A percentile compares a stretch with the other conserved stretches of the same genome.
These are phyloP conservation scores for Trametes cingulata DNA, from an alignment of 768 basidiomycete species.

Conservation along the genomic window DNA sequence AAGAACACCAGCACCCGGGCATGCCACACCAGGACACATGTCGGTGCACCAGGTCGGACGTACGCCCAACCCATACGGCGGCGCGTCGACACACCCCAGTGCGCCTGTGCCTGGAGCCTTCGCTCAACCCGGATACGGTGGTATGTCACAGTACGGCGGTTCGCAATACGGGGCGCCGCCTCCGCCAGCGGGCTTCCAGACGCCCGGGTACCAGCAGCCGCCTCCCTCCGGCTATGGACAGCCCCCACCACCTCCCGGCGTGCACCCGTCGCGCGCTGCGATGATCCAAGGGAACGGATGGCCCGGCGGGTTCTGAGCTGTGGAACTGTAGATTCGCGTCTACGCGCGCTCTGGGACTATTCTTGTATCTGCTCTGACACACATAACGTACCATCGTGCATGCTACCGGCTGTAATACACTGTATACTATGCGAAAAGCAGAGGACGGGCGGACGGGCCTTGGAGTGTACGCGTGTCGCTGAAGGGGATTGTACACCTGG, in stretches of 20 bases:
- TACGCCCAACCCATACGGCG: constrained; percentile 76
- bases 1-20: constrained; percentile 54
- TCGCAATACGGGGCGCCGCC: constrained; percentile 32
- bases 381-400: constrained; percentile 15
- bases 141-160: constrained; percentile 31
- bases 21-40: constrained; percentile 73
- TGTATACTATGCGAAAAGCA: constrained; percentile 15
- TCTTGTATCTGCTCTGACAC: constrained; percentile 16
- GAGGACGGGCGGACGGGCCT: background rate
- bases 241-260: constrained; percentile 50
- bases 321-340: constrained; percentile 12
- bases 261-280: constrained; percentile 68
- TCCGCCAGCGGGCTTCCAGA: constrained; percentile 29
- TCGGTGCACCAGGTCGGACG: constrained; percentile 71
- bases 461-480: background rate
- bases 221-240: constrained; percentile 43
- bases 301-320: constrained; percentile 20
- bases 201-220: constrained; percentile 47
- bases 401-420: constrained; percentile 21
- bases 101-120: constrained; percentile 32
- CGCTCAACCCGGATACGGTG: constrained; percentile 38
- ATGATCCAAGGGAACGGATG: constrained; percentile 54
- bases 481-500: background rate
- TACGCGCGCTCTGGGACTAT: constrained; percentile 19
- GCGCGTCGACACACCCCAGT: constrained; percentile 35